Evolutionary conservation across 345 rosid species (phyloP).

Genomic region (Eutrema yunnanense): DNA sequence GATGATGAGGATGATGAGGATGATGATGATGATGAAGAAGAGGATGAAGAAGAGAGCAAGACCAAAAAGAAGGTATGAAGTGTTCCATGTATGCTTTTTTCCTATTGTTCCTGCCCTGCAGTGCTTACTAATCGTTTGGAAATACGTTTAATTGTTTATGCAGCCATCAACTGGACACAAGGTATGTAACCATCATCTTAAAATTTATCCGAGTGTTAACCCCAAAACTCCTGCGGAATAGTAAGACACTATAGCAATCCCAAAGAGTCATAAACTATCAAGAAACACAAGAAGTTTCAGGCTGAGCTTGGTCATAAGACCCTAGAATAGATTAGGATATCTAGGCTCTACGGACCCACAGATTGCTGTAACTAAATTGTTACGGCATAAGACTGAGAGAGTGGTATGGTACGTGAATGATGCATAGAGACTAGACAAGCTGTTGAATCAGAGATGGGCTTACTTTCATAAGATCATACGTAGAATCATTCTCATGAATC

Average conservation of each 20-base stretch:
- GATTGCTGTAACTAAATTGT: not conserved
- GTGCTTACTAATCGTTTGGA: slow-evolving; percentile 10
- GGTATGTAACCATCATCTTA: slow-evolving; percentile 28
- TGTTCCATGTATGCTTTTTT: not conserved
- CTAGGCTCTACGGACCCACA: not conserved
- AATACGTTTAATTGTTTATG: not conserved
- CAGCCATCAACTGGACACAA: slow-evolving; percentile 30
- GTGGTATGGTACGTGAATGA: not conserved
- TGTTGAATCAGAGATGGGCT: not conserved
- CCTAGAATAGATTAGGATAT: not conserved
- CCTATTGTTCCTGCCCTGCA: not conserved
- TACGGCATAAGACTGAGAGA: not conserved
- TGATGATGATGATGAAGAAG: slow-evolving; percentile 46
- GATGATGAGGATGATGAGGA: slow-evolving; percentile 41
- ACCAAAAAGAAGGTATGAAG: slow-evolving; percentile 46
- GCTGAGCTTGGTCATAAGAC: not conserved
- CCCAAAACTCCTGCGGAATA: not conserved
- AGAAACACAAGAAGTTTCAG: not conserved
- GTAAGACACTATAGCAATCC: not conserved
- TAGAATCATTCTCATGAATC: not conserved
- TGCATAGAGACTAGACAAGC: not conserved
- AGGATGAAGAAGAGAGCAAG: slow-evolving; percentile 38
- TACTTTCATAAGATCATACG: not conserved
- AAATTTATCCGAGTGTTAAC: not conserved
- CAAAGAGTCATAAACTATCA: not conserved